Percentiles rank a stretch among this genome's conserved stretches.
Evolutionary conservation across 768 basidiomycete genomes (phyloP).

Genomic region (Trametes cubensis): DNA sequence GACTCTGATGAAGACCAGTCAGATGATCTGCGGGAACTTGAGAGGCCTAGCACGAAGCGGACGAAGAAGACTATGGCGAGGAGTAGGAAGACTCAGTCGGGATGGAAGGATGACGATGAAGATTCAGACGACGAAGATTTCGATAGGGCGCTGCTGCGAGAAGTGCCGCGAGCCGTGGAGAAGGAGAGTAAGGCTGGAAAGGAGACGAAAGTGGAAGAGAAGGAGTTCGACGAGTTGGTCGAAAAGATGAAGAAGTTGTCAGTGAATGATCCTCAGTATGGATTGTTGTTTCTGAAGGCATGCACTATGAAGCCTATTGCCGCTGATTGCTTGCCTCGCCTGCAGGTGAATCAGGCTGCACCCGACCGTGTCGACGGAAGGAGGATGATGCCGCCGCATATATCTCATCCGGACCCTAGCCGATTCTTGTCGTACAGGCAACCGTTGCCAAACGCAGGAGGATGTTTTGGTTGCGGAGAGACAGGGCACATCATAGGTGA

Average conservation of each 20-base stretch:
- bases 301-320: background rate
- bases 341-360: background rate
- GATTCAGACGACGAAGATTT: background rate
- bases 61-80: background rate
- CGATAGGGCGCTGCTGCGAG: background rate
- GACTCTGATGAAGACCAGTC: background rate
- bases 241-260: conserved; percentile 5
- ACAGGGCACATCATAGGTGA: conserved; percentile 7
- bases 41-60: too few relatives aligned
- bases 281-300: background rate
- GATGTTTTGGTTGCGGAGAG: conserved; percentile 20
- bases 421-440: background rate
- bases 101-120: background rate
- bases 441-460: background rate
- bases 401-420: background rate
- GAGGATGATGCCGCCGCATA: conserved; percentile 1
- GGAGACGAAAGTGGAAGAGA: too few relatives aligned
- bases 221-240: background rate
- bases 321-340: background rate
- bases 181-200: too few relatives aligned
- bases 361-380: too few relatives aligned
- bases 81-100: too few relatives aligned
- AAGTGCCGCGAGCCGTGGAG: too few relatives aligned
- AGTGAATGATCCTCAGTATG: conserved; percentile 9
- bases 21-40: too few relatives aligned